Evolutionary conservation across 164 flowering plant genomes (phyloP), one percentile per base, ranked within the genome.

Genomic region (Sextonia rubra): DNA sequence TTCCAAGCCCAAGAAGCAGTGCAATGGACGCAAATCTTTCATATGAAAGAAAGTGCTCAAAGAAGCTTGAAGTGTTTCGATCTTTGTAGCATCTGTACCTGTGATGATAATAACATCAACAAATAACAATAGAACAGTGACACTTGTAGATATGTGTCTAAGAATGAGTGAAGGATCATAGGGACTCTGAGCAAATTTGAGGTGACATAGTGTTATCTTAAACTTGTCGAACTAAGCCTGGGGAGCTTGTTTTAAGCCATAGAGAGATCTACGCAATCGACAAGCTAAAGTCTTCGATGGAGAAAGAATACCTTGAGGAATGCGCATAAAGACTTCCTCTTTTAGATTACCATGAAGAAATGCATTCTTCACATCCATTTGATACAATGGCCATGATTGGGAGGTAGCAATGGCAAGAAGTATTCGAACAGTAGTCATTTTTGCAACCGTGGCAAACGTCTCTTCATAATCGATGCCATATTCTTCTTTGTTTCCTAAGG

Each of bases 81-180:
- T 67, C 23, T 20, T 3, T 3, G 2, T 0, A 47, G 24, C 32
- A 25, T 67, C 15, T 17, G 24, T 37, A 6, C 69, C 26, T 2
- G 69, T 67, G 12, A 44, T 67, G 52, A 67, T 22, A 44, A 67
- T 67, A 9, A 37, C 69, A 44, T 67, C 69, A 2, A 67, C 69
- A 15, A 37, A 67, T 8, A 67, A 24, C 9, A 67, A 22, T 1
- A 67, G 11, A 47, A 44, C 24, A 60, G n/a, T 20, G n/a, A 14
- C 3, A 20, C 60, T 15, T 14, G 7, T 55, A 55, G 60, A 55
- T 55, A 15, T 55, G 15, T 55, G 15, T 14, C 60, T 2, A 9
- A 20, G 60, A 55, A 55, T 8, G 18, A 55, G n/a, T 14, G 60
- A 14, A 3, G 60, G n/a, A 20, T 55, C 60, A 55, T 55, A 55